These are phyloP conservation scores for Colletotrichum kahawae DNA, from an alignment of 2,329 filamentous ascomycete genomes.

Conservation along the genomic window DNA sequence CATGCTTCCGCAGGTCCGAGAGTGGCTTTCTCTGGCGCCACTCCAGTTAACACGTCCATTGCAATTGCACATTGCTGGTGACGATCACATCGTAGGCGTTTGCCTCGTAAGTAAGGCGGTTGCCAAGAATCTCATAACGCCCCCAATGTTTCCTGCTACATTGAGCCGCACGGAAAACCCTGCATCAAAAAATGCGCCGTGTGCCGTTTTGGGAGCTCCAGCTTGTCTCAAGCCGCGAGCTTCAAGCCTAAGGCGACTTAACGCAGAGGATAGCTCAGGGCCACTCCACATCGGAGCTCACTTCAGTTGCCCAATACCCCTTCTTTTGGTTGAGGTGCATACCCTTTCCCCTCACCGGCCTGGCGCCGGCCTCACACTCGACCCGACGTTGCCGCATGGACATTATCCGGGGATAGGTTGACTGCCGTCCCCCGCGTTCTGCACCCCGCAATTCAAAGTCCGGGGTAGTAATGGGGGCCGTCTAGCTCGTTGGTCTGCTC, in stretches of 20 bases:
- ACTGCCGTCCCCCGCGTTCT: conserved; percentile 12
- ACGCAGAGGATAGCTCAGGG: neutral
- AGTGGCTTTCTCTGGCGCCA: neutral
- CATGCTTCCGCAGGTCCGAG: conserved; percentile 12
- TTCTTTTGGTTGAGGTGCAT: neutral
- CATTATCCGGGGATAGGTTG: neutral
- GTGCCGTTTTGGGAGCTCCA: conserved; percentile 2
- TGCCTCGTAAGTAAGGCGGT: neutral
- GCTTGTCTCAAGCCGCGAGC: neutral
- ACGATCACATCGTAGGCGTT: neutral
- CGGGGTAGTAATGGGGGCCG: conserved; percentile 8
- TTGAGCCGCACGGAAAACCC: conserved; percentile 4
- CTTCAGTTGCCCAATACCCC: neutral
- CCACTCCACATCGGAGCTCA: neutral
- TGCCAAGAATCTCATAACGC: neutral
- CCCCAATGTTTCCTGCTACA: neutral
- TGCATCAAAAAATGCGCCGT: neutral
- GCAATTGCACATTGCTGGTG: neutral
- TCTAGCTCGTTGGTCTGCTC: neutral
- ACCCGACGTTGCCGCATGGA: conserved; percentile 4
- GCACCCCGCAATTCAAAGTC: conserved; percentile 21
- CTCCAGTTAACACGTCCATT: neutral
- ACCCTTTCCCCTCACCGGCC: neutral
- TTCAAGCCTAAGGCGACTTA: neutral
- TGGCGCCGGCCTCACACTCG: neutral